phyloP scores from a whole-genome alignment of 1,139 yeast species.

The Debaryomycetaceae sp. region DNA sequence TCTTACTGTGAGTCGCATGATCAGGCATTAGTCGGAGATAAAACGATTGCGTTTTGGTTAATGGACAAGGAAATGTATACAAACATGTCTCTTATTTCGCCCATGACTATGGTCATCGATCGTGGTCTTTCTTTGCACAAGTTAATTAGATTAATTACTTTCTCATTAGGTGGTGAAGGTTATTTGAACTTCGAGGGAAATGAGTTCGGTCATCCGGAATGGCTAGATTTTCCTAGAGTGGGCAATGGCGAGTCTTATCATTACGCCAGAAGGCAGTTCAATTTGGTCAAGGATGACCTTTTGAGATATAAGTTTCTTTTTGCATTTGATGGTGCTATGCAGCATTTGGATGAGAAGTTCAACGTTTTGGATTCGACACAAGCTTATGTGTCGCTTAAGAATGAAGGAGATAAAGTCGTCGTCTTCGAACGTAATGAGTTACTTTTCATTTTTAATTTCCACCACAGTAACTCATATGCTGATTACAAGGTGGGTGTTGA shows the following conservation, averaged over 20 bases:
- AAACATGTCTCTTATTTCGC: slow-evolving; percentile 77
- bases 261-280: slow-evolving; percentile 94
- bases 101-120: slow-evolving; percentile 73
- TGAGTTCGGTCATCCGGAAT: slow-evolving; percentile 98
- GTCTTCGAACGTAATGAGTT: slow-evolving; percentile 87
- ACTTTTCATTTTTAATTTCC: slow-evolving; percentile 83
- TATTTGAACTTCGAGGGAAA: slow-evolving; percentile 95
- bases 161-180: slow-evolving; percentile 92
- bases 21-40: slow-evolving; percentile 96
- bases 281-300: slow-evolving; percentile 72
- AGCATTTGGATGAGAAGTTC: slow-evolving; percentile 63
- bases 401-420: slow-evolving; percentile 82
- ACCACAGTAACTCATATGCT: slow-evolving; percentile 75
- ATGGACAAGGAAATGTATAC: slow-evolving; percentile 99
- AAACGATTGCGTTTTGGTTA: slow-evolving; percentile 94
- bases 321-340: slow-evolving; percentile 82
- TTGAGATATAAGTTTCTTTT: slow-evolving; percentile 77
- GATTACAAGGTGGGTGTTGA: slow-evolving; percentile 92
- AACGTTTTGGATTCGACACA: slow-evolving; percentile 74
- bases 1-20: slow-evolving; percentile 96
- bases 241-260: slow-evolving; percentile 89
- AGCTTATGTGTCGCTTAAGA: slow-evolving; percentile 84
- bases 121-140: slow-evolving; percentile 91
- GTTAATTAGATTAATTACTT: slow-evolving; percentile 81
- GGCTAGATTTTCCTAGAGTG: slow-evolving; percentile 94